These are phyloP conservation scores for Oryza longistaminata DNA, from an alignment of 176 grass and related monocot species.

Conservation along the genomic window DNA sequence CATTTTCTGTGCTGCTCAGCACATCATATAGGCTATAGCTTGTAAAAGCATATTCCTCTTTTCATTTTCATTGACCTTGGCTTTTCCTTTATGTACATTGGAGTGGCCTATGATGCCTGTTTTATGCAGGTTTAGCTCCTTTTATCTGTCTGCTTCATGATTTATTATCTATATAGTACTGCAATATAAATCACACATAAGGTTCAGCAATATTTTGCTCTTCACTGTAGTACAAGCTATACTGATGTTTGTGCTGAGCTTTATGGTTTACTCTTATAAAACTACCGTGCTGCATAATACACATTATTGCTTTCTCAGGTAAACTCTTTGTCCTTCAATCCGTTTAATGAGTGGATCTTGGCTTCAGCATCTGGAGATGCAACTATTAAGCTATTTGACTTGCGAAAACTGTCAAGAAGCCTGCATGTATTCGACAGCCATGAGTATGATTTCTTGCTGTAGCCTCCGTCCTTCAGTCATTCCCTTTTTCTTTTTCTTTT, in stretches of 20 bases:
- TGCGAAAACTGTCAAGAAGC: conserved; percentile 72
- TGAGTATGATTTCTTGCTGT: conserved; percentile 49
- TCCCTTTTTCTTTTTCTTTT: background rate
- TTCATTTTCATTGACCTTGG: conserved; percentile 4
- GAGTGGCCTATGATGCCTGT: background rate
- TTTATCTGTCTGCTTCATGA: background rate
- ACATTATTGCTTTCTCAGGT: conserved; percentile 44
- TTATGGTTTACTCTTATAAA: conserved; percentile 31
- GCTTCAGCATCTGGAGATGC: conserved; percentile 88
- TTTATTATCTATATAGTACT: background rate
- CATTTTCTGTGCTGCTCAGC: background rate
- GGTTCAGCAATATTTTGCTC: background rate
- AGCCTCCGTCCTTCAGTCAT: background rate
- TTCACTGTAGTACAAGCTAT: conserved; percentile 8
- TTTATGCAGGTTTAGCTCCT: background rate
- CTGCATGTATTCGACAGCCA: conserved; percentile 83
- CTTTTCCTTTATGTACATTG: background rate
- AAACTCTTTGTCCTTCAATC: conserved; percentile 93
- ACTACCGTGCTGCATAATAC: conserved; percentile 9
- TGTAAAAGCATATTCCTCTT: background rate
- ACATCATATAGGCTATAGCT: background rate
- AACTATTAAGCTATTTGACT: conserved; percentile 83
- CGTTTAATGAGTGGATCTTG: conserved; percentile 96
- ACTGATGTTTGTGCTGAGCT: background rate
- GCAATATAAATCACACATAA: background rate